Evolutionary conservation across 345 rosid genomes (phyloP).

Genomic region (Boechera stricta): DNA sequence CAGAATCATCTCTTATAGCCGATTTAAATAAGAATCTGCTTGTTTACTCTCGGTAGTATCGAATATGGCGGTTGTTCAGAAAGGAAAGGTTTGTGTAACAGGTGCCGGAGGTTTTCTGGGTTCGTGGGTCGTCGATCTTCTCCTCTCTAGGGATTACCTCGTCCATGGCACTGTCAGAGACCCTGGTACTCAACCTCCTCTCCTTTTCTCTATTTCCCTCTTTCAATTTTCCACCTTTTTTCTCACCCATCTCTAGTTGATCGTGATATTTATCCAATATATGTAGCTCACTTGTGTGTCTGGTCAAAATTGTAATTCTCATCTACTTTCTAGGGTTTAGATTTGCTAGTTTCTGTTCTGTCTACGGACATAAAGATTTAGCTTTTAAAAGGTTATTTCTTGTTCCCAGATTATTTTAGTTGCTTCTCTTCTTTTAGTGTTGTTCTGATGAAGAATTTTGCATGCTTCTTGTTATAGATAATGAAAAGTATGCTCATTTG

Average conservation of each 20-base stretch:
- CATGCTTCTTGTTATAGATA: slow-evolving; percentile 43
- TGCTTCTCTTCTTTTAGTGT: background rate
- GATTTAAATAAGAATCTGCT: background rate
- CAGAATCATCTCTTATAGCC: background rate
- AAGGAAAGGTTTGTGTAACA: slow-evolving; percentile 61
- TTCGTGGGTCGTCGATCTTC: slow-evolving; percentile 70
- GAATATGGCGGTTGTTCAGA: slow-evolving; percentile 43
- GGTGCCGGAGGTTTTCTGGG: slow-evolving; percentile 79
- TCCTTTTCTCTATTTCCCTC: background rate
- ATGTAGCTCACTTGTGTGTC: background rate
- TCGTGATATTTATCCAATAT: background rate
- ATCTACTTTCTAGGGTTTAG: background rate
- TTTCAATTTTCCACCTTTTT: background rate
- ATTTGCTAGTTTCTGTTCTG: background rate
- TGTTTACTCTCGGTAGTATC: background rate
- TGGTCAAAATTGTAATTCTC: background rate
- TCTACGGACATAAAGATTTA: background rate
- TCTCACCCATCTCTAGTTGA: background rate
- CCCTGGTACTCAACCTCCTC: slow-evolving; percentile 44
- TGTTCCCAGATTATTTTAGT: background rate
- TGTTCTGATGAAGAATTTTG: slow-evolving; percentile 10
- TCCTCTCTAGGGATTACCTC: slow-evolving; percentile 55
- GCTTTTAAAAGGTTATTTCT: background rate
- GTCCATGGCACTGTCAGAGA: slow-evolving; percentile 74
- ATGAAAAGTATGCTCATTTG: slow-evolving; percentile 61